Evolutionary conservation across 306 rosid species (phyloP).

Genomic region (Vigna radiata): DNA sequence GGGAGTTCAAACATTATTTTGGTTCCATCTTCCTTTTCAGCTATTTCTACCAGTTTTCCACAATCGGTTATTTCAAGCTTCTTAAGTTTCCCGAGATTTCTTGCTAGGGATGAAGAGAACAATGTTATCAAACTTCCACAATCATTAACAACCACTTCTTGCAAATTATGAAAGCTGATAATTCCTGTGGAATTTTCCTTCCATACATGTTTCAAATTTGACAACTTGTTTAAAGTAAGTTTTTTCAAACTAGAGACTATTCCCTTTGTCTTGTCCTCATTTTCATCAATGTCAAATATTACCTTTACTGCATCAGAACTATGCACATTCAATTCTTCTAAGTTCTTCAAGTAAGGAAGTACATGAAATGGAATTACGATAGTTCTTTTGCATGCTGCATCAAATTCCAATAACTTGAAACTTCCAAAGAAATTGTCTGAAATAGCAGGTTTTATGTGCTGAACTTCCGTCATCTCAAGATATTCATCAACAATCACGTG

Average conservation of each 20-base stretch:
- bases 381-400: background rate
- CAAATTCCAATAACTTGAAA: background rate
- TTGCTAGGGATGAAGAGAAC: background rate
- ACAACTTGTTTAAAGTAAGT: background rate
- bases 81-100: background rate
- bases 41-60: conserved; percentile 7
- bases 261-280: background rate
- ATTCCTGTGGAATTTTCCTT: background rate
- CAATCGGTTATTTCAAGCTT: background rate
- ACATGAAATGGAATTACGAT: background rate
- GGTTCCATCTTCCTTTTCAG: background rate
- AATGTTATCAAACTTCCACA: background rate
- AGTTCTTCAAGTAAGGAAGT: background rate
- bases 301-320: too few species aligned
- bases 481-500: too few species aligned
- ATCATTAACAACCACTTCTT: background rate
- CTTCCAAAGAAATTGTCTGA: too few species aligned
- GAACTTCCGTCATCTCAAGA: background rate
- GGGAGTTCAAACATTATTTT: background rate
- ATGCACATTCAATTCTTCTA: background rate
- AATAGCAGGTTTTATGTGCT: background rate
- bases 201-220: background rate
- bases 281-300: background rate
- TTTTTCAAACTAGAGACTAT: background rate
- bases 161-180: conserved; percentile 6